Evolutionary conservation across 352 stramenopile species (phyloP).

Genomic region (Globisporangium nunn): DNA sequence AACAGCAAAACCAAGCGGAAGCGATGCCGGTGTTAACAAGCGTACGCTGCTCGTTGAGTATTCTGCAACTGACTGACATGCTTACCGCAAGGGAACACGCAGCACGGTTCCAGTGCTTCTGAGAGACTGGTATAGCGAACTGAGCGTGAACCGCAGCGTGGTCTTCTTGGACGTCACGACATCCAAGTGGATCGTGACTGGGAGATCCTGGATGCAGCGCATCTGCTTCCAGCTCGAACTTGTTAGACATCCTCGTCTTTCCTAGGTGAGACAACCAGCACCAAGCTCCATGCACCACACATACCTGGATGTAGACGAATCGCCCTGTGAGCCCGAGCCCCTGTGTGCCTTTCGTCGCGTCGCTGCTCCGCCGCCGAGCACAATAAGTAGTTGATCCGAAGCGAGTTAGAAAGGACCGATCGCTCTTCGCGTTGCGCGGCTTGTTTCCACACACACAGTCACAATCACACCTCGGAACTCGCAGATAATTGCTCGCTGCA

Average conservation of each 20-base stretch:
- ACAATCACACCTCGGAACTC: slow-evolving; percentile 38
- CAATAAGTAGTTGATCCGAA: neutral
- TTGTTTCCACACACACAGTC: neutral
- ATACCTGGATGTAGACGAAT: slow-evolving; percentile 66
- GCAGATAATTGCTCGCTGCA: slow-evolving; percentile 65
- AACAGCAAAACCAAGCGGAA: neutral
- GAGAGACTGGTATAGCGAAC: slow-evolving; percentile 52
- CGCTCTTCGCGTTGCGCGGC: neutral
- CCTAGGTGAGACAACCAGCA: no score
- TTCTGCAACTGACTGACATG: no score
- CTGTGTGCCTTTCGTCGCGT: slow-evolving; percentile 38
- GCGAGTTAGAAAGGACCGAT: neutral
- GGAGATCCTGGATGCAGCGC: slow-evolving; percentile 27
- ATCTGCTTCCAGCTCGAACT: slow-evolving; percentile 13
- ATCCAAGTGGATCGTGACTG: slow-evolving; percentile 63
- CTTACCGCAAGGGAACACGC: slow-evolving; percentile 44
- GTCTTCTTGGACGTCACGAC: slow-evolving; percentile 65
- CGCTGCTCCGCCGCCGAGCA: slow-evolving; percentile 13
- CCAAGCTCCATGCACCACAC: neutral
- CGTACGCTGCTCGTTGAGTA: no score
- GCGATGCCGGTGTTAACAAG: neutral
- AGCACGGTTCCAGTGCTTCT: slow-evolving; percentile 55
- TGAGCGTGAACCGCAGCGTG: slow-evolving; percentile 56
- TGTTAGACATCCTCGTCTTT: neutral
- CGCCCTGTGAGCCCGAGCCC: slow-evolving; percentile 57